Base-by-base conservation (phyloP, 768 basidiomycete species). In the Paxillus involutus region DNA sequence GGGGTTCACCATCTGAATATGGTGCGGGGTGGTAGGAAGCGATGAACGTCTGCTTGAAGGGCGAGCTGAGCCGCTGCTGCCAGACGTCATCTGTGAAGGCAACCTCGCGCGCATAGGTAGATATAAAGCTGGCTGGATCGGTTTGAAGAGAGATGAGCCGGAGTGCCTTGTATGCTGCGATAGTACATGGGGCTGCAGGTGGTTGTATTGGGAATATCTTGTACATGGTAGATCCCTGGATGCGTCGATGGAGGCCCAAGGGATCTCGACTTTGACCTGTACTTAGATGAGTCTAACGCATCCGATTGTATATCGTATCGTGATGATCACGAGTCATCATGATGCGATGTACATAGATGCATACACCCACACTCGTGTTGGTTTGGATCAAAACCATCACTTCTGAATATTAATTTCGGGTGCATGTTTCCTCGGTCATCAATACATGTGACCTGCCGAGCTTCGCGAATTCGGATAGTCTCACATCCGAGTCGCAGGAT, bases 51-150 rank as follows among this genome's bases (percentile, higher is more conserved):
- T 2, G 56, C 16, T 51, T 56, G 35, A 35, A 57, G 1, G 48
- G 30, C 12, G 57, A 55, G 35, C 59, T 53, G 24, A 69, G 41
- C 3, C 59, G 63, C 44, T 58, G n/a, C 26, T 44, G 49, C 65
- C 69, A 71, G 16, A 58, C 17, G 2, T 65, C 59, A 4, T 63
- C 60, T 1, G 61, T 47, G 52, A 62, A 59, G 5, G 60, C 53
- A 14, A 44, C 42, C 44, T 70, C 68, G 33, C 53, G 52, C n/a
- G 55, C 53, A 14, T 70, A 63, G 24, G 24, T 63, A 24, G 69
- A 65, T 1, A 5, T 5, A 26, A 70, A 71, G 4, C 53, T 54
- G 8, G 50, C 47, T 1, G 63, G 63, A 33, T 71, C 63, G 5
- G 50, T 32, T 45, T 55, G 58, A 37, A 71, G 61, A 13, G 61